A percentile compares a stretch with the other conserved stretches of the same genome.
Evolutionary conservation across 164 flowering plant genomes (phyloP).

Genomic region (Liriodendron chinense): DNA sequence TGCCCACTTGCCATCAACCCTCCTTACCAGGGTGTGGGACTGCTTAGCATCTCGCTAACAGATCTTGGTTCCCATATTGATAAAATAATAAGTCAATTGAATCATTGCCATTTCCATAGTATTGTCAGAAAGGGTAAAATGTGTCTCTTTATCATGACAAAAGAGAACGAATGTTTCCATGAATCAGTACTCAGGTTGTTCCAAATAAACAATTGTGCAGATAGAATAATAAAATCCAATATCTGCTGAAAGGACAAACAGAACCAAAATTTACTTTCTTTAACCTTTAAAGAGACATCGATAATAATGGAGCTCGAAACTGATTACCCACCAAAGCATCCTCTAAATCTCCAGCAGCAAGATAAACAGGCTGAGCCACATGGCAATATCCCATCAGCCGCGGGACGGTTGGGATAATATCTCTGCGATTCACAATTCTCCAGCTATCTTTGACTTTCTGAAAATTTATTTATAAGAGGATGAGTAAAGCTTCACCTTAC

Average conservation of each 20-base stretch:
- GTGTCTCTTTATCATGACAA: too few relatives aligned
- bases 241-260: not conserved
- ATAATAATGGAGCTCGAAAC: not conserved
- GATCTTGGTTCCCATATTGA: too few relatives aligned
- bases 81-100: too few relatives aligned
- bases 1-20: too few relatives aligned
- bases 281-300: not conserved
- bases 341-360: slow-evolving; percentile 59
- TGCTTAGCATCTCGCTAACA: too few relatives aligned
- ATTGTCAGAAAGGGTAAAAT: too few relatives aligned
- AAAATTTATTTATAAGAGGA: slow-evolving; percentile 6
- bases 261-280: not conserved
- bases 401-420: slow-evolving; percentile 94
- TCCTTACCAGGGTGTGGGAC: too few relatives aligned
- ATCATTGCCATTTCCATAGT: too few relatives aligned
- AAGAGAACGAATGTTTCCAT: too few relatives aligned
- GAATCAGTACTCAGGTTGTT: too few relatives aligned
- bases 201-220: not conserved
- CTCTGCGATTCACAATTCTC: slow-evolving; percentile 96
- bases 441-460: slow-evolving; percentile 98
- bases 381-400: slow-evolving; percentile 98
- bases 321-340: slow-evolving; percentile 50
- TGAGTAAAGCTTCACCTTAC: not conserved
- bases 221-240: not conserved
- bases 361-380: slow-evolving; percentile 90